Percentiles rank a stretch among this genome's conserved stretches.
These are phyloP conservation scores for Pleurotus djamor DNA, from an alignment of 768 basidiomycete genomes.

Conservation along the genomic window DNA sequence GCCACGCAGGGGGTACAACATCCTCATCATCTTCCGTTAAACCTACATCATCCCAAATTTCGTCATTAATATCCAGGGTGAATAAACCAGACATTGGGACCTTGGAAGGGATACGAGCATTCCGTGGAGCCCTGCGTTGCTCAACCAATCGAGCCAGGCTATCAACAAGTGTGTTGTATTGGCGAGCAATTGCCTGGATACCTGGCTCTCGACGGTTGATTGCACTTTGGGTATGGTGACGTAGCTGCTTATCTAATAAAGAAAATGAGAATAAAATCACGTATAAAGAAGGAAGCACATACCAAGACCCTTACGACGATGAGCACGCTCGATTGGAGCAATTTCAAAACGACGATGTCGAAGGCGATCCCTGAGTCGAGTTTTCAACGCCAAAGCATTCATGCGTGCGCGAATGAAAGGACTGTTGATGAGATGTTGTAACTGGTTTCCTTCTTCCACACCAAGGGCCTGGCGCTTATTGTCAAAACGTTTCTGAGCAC, in stretches of 20 bases:
- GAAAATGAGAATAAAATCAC: background rate
- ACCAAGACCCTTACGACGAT: background rate
- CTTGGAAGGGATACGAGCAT: slow-evolving; percentile 16
- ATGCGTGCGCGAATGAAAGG: background rate
- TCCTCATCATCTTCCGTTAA: slow-evolving; percentile 14
- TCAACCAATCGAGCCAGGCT: slow-evolving; percentile 17
- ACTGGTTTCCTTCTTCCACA: background rate
- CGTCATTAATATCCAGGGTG: slow-evolving; percentile 30
- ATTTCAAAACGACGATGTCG: background rate
- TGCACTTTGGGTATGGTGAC: slow-evolving; percentile 20
- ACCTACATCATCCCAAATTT: slow-evolving; percentile 30
- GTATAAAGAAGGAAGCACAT: background rate
- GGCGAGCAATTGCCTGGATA: slow-evolving; percentile 17
- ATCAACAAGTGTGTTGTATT: slow-evolving; percentile 25
- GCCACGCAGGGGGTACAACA: slow-evolving; percentile 23
- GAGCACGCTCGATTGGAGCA: background rate
- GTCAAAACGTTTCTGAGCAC: background rate
- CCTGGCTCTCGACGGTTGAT: slow-evolving; percentile 22
- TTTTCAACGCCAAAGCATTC: slow-evolving; percentile 2
- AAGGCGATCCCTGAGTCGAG: background rate
- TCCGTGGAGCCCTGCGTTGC: slow-evolving; percentile 16
- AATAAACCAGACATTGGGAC: slow-evolving; percentile 21
- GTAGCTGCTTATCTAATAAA: slow-evolving; percentile 22
- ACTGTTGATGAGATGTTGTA: background rate
- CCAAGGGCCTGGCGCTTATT: background rate